Conservation (phyloP, 495 filamentous ascomycete genomes). For the Rhizodiscina lignyota region DNA sequence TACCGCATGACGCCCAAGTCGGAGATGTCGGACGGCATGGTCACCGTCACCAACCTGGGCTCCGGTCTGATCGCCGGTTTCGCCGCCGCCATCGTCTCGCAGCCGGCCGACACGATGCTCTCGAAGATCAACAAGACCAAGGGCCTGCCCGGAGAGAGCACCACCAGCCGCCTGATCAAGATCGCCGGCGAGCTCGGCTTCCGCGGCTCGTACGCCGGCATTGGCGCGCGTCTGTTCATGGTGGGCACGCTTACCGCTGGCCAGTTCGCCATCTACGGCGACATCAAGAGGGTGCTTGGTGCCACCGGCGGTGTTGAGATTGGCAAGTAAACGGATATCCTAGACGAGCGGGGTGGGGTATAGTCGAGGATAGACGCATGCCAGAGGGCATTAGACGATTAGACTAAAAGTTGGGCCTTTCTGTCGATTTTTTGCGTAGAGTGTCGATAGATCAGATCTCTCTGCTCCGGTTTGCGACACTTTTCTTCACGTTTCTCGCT, state of each 20-base stretch:
- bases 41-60: slow-evolving; percentile 87
- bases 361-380: no score
- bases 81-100: slow-evolving; percentile 88
- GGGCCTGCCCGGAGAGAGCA: slow-evolving; percentile 89
- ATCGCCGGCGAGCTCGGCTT: slow-evolving; percentile 90
- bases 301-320: slow-evolving; percentile 73
- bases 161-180: slow-evolving; percentile 80
- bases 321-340: slow-evolving; percentile 17
- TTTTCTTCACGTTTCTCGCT: no score
- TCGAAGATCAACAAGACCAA: slow-evolving; percentile 99
- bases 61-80: slow-evolving; percentile 95
- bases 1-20: slow-evolving; percentile 64
- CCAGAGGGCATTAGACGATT: no score
- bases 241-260: slow-evolving; percentile 70
- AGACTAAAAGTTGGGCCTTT: no score
- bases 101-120: slow-evolving; percentile 98
- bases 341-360: no score
- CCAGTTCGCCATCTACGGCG: slow-evolving; percentile 96
- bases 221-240: slow-evolving; percentile 64
- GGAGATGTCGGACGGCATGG: slow-evolving; percentile 47
- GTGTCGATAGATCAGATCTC: no score
- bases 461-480: no score
- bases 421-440: no score
- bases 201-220: slow-evolving; percentile 74
- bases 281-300: slow-evolving; percentile 45